These are phyloP conservation scores for Colletotrichum tabaci DNA, from an alignment of 2,329 filamentous ascomycete genomes.

Conservation along the genomic window DNA sequence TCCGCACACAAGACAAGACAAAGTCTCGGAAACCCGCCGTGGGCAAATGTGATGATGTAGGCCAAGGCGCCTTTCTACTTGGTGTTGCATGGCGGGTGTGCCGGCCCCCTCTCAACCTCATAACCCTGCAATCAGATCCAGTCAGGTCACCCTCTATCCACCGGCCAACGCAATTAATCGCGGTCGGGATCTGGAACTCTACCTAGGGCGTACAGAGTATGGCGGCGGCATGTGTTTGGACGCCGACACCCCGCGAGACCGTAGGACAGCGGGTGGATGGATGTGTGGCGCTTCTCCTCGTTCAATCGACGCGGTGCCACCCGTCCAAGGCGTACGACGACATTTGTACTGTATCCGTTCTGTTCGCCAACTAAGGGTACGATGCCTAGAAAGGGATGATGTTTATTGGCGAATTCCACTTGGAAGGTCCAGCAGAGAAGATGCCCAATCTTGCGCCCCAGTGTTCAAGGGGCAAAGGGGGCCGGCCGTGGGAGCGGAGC, in stretches of 20 bases:
- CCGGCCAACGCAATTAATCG: conserved; percentile 4
- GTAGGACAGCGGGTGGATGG: not conserved
- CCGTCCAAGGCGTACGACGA: not conserved
- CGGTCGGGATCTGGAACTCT: conserved; percentile 5
- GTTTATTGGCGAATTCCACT: too few relatives aligned
- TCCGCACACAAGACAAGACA: too few relatives aligned
- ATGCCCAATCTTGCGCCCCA: not conserved
- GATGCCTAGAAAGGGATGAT: not conserved
- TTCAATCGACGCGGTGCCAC: conserved; percentile 10
- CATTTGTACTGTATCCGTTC: too few relatives aligned
- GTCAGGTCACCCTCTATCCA: conserved; percentile 16
- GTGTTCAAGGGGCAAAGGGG: not conserved
- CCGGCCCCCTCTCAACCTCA: conserved; percentile 24
- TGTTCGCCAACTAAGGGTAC: not conserved
- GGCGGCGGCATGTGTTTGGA: conserved; percentile 18
- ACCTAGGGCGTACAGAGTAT: conserved; percentile 13
- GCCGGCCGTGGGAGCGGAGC: not conserved
- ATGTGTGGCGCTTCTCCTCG: not conserved
- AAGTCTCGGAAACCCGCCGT: conserved; percentile 1
- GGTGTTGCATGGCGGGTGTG: conserved; percentile 21
- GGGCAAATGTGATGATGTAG: conserved; percentile 28
- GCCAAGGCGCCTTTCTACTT: conserved; percentile 27
- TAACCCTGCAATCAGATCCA: not conserved
- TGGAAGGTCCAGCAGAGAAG: too few relatives aligned
- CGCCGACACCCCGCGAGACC: conserved; percentile 26